Percentiles rank a stretch among this genome's conserved stretches.
These are phyloP conservation scores for Cryptococcus sp. DNA, from an alignment of 1,284 basidiomycete genomes.

Conservation along the genomic window DNA sequence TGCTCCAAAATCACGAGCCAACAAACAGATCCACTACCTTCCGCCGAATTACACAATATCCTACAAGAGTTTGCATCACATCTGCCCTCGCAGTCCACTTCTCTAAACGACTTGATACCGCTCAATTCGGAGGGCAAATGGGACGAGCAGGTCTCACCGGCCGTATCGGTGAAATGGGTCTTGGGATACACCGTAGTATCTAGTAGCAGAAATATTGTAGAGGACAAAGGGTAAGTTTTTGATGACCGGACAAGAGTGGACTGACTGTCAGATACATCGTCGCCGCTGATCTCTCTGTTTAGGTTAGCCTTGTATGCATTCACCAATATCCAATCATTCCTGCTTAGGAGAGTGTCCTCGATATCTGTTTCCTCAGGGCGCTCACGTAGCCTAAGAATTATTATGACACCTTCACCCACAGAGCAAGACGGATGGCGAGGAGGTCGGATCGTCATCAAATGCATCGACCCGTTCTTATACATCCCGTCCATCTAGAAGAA, in stretches of 20 bases:
- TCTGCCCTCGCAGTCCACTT: constrained; percentile 9
- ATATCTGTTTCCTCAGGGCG: no score
- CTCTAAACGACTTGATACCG: constrained; percentile 19
- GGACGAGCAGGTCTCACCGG: constrained; percentile 12
- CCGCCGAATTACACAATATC: constrained; percentile 44
- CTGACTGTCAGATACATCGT: background rate
- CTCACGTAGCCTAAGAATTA: no score
- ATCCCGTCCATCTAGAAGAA: constrained; percentile 10
- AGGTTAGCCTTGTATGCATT: no score
- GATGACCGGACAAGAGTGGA: background rate
- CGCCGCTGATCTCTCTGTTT: background rate
- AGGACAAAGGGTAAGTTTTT: constrained; percentile 40
- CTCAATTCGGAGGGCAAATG: constrained; percentile 25
- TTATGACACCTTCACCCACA: no score
- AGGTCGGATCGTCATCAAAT: no score
- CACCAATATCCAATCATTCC: no score
- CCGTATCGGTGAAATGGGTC: constrained; percentile 40
- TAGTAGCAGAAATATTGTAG: constrained; percentile 42
- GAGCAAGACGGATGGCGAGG: no score
- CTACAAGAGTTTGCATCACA: constrained; percentile 38
- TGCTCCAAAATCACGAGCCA: background rate
- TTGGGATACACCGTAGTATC: constrained; percentile 45
- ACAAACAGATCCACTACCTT: constrained; percentile 40
- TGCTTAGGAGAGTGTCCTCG: no score
- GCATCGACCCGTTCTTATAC: no score